These are phyloP conservation scores for Pyrus hybrid DNA, from an alignment of 331 rosid genomes.

Conservation along the genomic window DNA sequence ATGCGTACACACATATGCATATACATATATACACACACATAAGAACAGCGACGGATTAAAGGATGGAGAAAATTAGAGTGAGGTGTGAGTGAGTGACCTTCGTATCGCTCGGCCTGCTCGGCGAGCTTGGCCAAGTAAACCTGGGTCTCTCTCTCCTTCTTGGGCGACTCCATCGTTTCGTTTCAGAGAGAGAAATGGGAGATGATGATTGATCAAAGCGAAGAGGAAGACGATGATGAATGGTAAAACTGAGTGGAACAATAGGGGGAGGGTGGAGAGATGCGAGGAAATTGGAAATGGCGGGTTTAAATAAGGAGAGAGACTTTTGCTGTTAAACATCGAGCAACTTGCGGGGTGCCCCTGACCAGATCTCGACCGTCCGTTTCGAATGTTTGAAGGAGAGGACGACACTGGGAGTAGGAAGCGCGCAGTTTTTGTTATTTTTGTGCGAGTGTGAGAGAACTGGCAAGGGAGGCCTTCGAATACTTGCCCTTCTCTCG, in stretches of 20 bases:
- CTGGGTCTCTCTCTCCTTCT: constrained; percentile 91
- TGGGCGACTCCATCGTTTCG: constrained; percentile 49
- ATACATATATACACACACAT: neutral
- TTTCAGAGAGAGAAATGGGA: constrained; percentile 34
- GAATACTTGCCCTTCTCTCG: neutral
- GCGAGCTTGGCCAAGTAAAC: constrained; percentile 95
- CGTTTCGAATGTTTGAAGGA: constrained; percentile 27
- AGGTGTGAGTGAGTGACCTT: constrained; percentile 28
- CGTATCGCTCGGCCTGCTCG: constrained; percentile 98
- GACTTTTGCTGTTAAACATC: constrained; percentile 19
- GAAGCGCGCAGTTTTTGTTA: constrained; percentile 50
- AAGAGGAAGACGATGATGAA: constrained; percentile 3
- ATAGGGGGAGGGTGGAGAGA: neutral
- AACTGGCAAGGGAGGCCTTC: neutral
- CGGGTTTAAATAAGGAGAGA: constrained; percentile 8
- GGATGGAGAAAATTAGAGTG: neutral
- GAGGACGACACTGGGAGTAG: neutral
- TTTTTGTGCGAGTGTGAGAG: neutral
- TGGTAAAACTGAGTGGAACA: neutral
- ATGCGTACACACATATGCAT: neutral
- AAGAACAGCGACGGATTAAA: neutral
- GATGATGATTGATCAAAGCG: neutral
- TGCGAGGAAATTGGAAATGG: constrained; percentile 29
- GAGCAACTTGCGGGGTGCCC: constrained; percentile 32
- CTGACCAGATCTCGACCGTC: constrained; percentile 61